Percentiles rank a stretch among this genome's conserved stretches.
These are phyloP conservation scores for Hibiscus syriacus DNA, from an alignment of 345 rosid genomes.

Conservation along the genomic window DNA sequence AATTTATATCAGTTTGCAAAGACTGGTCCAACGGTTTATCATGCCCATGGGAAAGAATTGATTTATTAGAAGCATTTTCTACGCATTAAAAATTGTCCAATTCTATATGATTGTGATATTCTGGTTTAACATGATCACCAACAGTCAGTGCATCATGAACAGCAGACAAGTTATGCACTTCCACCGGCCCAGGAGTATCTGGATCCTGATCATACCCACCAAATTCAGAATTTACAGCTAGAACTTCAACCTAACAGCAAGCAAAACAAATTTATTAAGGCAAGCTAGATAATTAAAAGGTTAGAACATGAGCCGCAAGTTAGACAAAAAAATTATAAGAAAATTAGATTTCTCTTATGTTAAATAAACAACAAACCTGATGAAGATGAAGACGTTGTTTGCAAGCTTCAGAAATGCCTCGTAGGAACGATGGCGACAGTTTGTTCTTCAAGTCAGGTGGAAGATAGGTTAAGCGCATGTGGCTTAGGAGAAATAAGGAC, in stretches of 20 bases:
- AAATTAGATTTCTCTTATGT: not conserved
- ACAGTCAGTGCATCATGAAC: conserved; percentile 52
- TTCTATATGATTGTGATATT: conserved; percentile 35
- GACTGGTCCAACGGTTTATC: conserved; percentile 21
- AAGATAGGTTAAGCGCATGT: too few relatives aligned
- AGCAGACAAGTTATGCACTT: too few relatives aligned
- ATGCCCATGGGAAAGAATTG: conserved; percentile 21
- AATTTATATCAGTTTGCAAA: too few relatives aligned
- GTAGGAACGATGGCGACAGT: too few relatives aligned
- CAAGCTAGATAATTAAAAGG: too few relatives aligned
- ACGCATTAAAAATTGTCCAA: conserved; percentile 24
- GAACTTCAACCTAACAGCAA: too few relatives aligned
- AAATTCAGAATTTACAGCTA: conserved; percentile 41
- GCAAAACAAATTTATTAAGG: too few relatives aligned
- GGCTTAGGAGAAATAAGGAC: too few relatives aligned
- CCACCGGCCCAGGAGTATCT: conserved; percentile 74
- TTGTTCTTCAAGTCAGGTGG: too few relatives aligned
- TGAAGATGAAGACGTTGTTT: too few relatives aligned
- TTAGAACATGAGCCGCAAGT: not conserved
- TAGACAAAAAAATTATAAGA: not conserved
- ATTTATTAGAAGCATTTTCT: conserved; percentile 24
- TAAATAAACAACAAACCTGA: conserved; percentile 36
- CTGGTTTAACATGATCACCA: conserved; percentile 67
- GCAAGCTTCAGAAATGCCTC: too few relatives aligned
- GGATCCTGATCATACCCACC: conserved; percentile 83